Conservation (phyloP, 2,329 filamentous ascomycete genomes). For the Exserohilum rostratum region DNA sequence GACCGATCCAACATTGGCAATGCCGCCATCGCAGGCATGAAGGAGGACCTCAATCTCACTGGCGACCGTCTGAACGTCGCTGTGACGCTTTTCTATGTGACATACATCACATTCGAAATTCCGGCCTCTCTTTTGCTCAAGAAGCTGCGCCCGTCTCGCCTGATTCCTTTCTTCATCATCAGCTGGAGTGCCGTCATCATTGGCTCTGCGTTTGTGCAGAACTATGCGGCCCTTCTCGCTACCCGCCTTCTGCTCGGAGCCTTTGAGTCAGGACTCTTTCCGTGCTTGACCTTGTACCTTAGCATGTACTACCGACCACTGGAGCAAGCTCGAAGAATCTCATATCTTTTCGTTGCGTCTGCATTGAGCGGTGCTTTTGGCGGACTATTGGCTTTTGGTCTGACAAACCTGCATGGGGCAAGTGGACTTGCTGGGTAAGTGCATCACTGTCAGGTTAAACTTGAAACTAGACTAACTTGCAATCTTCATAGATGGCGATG, state of each 20-base stretch:
- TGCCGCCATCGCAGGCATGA: constrained; percentile 38
- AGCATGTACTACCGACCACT: constrained; percentile 28
- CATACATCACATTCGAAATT: constrained; percentile 57
- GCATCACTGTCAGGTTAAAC: too few relatives aligned
- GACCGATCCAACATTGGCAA: constrained; percentile 62
- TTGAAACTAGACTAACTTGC: neutral
- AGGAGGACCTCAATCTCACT: constrained; percentile 23
- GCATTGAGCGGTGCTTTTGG: constrained; percentile 62
- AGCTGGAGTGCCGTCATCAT: constrained; percentile 23
- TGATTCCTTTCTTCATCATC: constrained; percentile 25
- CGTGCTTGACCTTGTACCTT: constrained; percentile 27
- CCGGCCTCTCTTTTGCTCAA: constrained; percentile 56
- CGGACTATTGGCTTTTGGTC: constrained; percentile 57
- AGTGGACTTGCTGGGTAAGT: constrained; percentile 11
- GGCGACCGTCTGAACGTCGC: constrained; percentile 54
- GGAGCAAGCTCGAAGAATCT: constrained; percentile 58
- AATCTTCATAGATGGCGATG: constrained; percentile 18
- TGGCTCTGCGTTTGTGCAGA: constrained; percentile 25
- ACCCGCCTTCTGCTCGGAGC: constrained; percentile 28
- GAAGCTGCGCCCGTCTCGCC: constrained; percentile 33
- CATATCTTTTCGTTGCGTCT: constrained; percentile 59
- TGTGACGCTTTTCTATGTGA: constrained; percentile 60
- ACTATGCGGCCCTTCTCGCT: constrained; percentile 28
- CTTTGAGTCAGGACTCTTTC: constrained; percentile 33
- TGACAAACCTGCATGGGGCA: constrained; percentile 24